phyloP scores from a whole-genome alignment of 331 rosid genomes.

The Acacia concinna region DNA sequence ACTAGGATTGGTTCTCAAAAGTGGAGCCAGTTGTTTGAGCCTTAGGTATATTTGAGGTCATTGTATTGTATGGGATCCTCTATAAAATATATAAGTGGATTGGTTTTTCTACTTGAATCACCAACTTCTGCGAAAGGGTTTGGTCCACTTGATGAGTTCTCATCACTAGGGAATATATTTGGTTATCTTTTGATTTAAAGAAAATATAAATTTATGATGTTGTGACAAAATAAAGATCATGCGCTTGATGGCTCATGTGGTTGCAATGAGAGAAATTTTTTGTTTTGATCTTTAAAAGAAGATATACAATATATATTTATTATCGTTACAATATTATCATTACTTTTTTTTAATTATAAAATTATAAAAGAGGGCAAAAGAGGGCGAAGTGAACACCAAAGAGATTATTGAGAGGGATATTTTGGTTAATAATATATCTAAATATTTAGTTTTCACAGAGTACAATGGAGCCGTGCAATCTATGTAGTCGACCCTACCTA shows the following conservation, averaged over 20 bases:
- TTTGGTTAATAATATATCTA: too few relatives aligned
- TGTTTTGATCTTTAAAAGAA: not conserved
- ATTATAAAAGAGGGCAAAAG: too few relatives aligned
- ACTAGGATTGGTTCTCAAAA: not conserved
- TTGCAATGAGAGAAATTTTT: not conserved
- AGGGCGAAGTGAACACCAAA: too few relatives aligned
- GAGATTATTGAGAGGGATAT: too few relatives aligned
- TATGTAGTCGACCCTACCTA: too few relatives aligned
- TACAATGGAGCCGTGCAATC: too few relatives aligned
- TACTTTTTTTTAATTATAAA: too few relatives aligned
- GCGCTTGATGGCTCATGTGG: not conserved
- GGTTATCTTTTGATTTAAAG: not conserved
- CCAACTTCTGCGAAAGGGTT: not conserved
- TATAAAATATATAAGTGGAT: not conserved
- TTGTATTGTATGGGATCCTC: not conserved
- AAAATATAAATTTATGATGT: not conserved
- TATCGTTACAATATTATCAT: not conserved
- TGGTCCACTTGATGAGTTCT: not conserved
- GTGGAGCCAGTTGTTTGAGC: not conserved
- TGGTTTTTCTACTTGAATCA: not conserved
- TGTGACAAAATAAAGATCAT: not conserved
- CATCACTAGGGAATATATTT: not conserved
- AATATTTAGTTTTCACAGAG: too few relatives aligned
- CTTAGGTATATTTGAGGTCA: not conserved
- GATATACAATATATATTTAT: not conserved